Percentiles rank a stretch among this genome's conserved stretches.
These are phyloP conservation scores for Cladophialophora bantiana DNA, from an alignment of 2,329 filamentous ascomycete species.

Conservation along the genomic window DNA sequence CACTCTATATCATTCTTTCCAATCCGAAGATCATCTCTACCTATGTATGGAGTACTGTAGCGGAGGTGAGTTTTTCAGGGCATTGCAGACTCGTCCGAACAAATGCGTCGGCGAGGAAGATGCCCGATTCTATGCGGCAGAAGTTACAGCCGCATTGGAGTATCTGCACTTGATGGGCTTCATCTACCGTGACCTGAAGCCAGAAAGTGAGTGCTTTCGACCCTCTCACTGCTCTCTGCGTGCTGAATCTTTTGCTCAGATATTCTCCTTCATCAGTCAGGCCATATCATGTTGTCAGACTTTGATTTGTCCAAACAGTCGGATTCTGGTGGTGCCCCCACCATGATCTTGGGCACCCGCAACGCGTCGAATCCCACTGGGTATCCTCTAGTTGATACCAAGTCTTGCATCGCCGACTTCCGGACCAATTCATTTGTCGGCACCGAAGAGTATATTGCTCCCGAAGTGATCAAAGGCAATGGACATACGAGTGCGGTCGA, in stretches of 20 bases:
- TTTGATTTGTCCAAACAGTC: constrained; percentile 99
- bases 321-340: constrained; percentile 91
- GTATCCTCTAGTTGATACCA: constrained; percentile 95
- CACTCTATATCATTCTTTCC: constrained; percentile 97
- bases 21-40: constrained; percentile 97
- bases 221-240: constrained; percentile 17
- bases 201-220: constrained; percentile 73
- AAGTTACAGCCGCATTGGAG: constrained; percentile 94
- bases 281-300: constrained; percentile 99
- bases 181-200: constrained; percentile 97
- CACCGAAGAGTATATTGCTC: constrained; percentile 98
- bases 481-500: constrained; percentile 98
- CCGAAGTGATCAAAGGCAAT: constrained; percentile 97
- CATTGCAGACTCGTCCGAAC: constrained; percentile 91
- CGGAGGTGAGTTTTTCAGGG: constrained; percentile 96
- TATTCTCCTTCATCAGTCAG: constrained; percentile 97
- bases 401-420: constrained; percentile 98
- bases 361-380: constrained; percentile 85
- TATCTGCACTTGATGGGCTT: constrained; percentile 99
- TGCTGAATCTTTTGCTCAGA: constrained; percentile 65
- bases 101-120: constrained; percentile 98
- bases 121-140: constrained; percentile 94
- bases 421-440: constrained; percentile 98
- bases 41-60: constrained; percentile 99
- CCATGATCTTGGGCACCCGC: constrained; percentile 90